Evolutionary conservation across 352 stramenopile genomes (phyloP).

Genomic region (Phytophthora capsici): DNA sequence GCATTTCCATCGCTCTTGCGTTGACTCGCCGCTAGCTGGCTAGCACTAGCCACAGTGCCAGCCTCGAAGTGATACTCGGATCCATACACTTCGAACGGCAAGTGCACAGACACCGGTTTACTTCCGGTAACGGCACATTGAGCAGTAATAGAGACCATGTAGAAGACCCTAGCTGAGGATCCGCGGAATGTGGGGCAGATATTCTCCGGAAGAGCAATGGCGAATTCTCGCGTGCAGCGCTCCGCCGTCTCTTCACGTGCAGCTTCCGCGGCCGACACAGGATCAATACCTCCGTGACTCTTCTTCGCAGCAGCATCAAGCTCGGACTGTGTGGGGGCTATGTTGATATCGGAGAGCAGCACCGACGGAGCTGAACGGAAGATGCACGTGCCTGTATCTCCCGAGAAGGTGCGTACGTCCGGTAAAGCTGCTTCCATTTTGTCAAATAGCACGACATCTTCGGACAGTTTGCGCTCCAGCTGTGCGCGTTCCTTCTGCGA

Average conservation of each 20-base stretch:
- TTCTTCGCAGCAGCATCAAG: constrained; percentile 15
- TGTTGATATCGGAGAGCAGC: constrained; percentile 66
- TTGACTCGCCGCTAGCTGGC: constrained; percentile 26
- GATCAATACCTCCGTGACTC: constrained; percentile 4
- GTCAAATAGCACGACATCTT: constrained; percentile 36
- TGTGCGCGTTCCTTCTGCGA: constrained; percentile 27
- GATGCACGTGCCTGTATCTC: constrained; percentile 64
- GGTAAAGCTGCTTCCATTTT: constrained; percentile 30
- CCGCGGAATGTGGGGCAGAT: constrained; percentile 68
- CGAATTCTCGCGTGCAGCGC: constrained; percentile 59
- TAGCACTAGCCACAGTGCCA: constrained; percentile 41
- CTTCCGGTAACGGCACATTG: constrained; percentile 29
- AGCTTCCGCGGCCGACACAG: constrained; percentile 13
- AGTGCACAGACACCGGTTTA: constrained; percentile 51
- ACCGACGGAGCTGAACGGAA: constrained; percentile 57
- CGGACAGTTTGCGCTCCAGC: constrained; percentile 26
- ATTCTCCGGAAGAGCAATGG: constrained; percentile 51
- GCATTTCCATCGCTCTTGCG: constrained; percentile 4
- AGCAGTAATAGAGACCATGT: constrained; percentile 64
- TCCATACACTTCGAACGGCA: constrained; percentile 71
- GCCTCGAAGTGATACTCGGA: constrained; percentile 55
- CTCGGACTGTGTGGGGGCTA: constrained; percentile 50
- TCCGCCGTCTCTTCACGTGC: constrained; percentile 43
- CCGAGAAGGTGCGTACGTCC: constrained; percentile 60
- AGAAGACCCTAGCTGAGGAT: constrained; percentile 64